These are phyloP conservation scores for Scheffersomyces quercinus DNA, from an alignment of 1,139 yeast species.

Conservation along the genomic window DNA sequence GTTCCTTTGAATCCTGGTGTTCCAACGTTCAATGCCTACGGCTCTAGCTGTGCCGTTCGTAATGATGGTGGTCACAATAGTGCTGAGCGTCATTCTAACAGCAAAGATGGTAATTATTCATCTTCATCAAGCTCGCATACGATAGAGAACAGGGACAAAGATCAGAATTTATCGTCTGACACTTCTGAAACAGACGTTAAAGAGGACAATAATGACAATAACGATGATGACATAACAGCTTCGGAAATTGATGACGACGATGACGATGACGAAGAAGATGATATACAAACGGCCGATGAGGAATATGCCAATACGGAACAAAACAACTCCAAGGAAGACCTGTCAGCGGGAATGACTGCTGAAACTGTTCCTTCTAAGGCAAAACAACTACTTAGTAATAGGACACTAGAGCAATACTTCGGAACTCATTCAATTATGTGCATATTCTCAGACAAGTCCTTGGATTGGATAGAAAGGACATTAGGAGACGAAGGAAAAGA, in stretches of 20 bases:
- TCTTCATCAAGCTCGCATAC: not conserved
- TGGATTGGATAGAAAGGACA: slow-evolving; percentile 32
- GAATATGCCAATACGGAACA: not conserved
- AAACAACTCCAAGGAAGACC: not conserved
- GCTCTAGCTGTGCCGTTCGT: not conserved
- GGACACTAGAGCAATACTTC: slow-evolving; percentile 21
- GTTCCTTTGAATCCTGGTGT: not conserved
- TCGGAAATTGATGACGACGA: slow-evolving; percentile 2
- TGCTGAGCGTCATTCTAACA: slow-evolving; percentile 7
- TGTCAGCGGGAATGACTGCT: not conserved
- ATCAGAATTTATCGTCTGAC: slow-evolving; percentile 1
- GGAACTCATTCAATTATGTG: slow-evolving; percentile 43
- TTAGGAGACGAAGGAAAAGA: slow-evolving; percentile 24
- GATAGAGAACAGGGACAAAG: not conserved
- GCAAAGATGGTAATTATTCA: slow-evolving; percentile 1
- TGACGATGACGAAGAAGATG: slow-evolving; percentile 2
- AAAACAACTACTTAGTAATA: not conserved
- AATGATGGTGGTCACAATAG: not conserved
- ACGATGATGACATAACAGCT: slow-evolving; percentile 2
- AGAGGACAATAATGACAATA: slow-evolving; percentile 4
- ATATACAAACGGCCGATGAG: slow-evolving; percentile 1
- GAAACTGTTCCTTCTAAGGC: not conserved
- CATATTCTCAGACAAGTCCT: slow-evolving; percentile 36
- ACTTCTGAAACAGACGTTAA: slow-evolving; percentile 2
- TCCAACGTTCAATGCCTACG: not conserved